phyloP scores from a whole-genome alignment of 1,284 basidiomycete genomes.

The Stygiomarasmius scandens region DNA sequence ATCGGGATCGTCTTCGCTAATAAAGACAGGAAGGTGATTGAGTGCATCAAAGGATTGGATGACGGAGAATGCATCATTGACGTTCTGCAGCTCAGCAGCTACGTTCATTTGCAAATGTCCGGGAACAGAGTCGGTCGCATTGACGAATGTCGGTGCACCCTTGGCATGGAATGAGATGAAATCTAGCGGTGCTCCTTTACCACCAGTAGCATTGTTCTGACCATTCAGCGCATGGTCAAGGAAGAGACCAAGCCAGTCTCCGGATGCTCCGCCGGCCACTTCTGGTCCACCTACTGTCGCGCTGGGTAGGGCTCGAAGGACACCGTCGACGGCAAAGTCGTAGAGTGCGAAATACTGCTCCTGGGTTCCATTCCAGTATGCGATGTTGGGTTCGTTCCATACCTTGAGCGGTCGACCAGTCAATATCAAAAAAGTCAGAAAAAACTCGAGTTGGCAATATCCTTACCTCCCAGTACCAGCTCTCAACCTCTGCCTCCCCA shows the following conservation, averaged over 20 bases:
- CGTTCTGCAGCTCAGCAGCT: constrained; percentile 17
- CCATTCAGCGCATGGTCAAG: constrained; percentile 18
- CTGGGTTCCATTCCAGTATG: constrained; percentile 20
- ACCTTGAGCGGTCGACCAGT: constrained; percentile 14
- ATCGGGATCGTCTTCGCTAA: constrained; percentile 20
- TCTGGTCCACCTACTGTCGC: constrained; percentile 19
- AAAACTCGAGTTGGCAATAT: not conserved
- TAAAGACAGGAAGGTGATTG: constrained; percentile 17
- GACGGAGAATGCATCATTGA: constrained; percentile 19
- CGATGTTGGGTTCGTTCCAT: constrained; percentile 21
- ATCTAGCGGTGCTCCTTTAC: constrained; percentile 16
- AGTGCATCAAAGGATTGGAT: constrained; percentile 17
- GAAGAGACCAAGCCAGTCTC: constrained; percentile 20
- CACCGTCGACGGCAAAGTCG: constrained; percentile 18
- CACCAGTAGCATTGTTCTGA: constrained; percentile 14
- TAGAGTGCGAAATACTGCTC: constrained; percentile 21
- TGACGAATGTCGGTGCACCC: constrained; percentile 18
- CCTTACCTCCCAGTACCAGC: constrained; percentile 20
- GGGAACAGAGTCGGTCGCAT: constrained; percentile 16
- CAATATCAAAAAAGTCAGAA: not conserved
- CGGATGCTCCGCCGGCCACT: constrained; percentile 18
- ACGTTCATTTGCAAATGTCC: constrained; percentile 20
- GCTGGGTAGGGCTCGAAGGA: constrained; percentile 18
- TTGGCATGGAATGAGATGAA: constrained; percentile 21
- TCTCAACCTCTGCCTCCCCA: constrained; percentile 17